These are phyloP conservation scores for Dactylellina drechsleri DNA, from an alignment of 2,329 filamentous ascomycete species.

Conservation along the genomic window DNA sequence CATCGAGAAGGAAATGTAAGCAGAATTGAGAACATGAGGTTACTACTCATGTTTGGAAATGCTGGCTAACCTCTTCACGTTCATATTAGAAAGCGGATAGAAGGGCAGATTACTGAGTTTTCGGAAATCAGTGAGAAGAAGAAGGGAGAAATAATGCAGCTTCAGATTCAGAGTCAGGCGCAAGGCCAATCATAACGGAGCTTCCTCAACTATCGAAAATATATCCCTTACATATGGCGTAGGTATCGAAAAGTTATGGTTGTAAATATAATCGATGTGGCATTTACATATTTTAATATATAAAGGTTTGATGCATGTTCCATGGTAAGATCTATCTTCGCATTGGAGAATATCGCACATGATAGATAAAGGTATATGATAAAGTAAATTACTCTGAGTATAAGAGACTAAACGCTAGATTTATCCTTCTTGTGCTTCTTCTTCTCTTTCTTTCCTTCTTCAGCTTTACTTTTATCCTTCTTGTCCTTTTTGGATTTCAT, in stretches of 20 bases:
- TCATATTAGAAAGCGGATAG: conserved; percentile 70
- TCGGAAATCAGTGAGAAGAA: conserved; percentile 73
- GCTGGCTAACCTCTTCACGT: conserved; percentile 29
- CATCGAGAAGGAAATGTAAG: conserved; percentile 92
- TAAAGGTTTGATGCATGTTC: conserved; percentile 8
- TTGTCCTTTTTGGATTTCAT: conserved; percentile 52
- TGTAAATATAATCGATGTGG: conserved; percentile 51
- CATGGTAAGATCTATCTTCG: background rate
- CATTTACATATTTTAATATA: conserved; percentile 11
- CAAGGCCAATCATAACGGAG: conserved; percentile 57
- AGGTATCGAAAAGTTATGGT: conserved; percentile 22
- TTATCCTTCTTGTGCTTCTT: conserved; percentile 52
- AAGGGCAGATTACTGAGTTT: conserved; percentile 72
- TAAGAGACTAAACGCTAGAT: conserved; percentile 14
- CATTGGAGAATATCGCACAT: background rate
- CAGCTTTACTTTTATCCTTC: conserved; percentile 53
- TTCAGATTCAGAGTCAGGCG: conserved; percentile 62
- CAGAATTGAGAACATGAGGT: no score
- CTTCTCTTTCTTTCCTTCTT: conserved; percentile 54
- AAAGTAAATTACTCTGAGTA: background rate
- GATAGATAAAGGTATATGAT: background rate
- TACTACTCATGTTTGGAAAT: background rate
- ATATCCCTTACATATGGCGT: background rate
- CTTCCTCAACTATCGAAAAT: no score
- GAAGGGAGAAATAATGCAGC: conserved; percentile 71